Base-by-base conservation (phyloP, 768 basidiomycete species). In the Collybia sordida region DNA sequence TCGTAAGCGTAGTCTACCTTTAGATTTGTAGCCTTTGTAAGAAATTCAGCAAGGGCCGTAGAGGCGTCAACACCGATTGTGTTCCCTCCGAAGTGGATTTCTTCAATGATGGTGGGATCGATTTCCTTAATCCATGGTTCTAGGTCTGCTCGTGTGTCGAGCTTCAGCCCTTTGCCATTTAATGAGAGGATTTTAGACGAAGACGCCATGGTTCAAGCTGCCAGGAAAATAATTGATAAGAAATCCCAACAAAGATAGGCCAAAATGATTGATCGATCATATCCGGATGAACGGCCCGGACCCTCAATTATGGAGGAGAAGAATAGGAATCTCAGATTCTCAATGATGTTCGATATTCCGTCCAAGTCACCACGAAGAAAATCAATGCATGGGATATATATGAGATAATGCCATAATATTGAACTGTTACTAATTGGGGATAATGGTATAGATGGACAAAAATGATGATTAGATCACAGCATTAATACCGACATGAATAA, bases 1-100 rank as follows among this genome's bases (percentile, higher is more conserved):
- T 8, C 31, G 24, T 6, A 64, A 79, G 46, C 53, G 92, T 14
- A 31, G 31, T 31, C 31, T 31, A 31, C 95, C 79, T 85, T 87
- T 42, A 98, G 68, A 1, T 67, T 70, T 31, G 77, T 72, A 21
- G 92, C 82, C 62, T 80, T 81, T 51, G 79, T 72, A 47, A 98
- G 72, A 48, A 90, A 88, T 49, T 86, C 86, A 53, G 86, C 93
- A 31, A 98, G 80, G 36, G 88, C 90, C 59, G 83, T 64, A 40
- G 93, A 88, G 38, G 96, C 96, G 60, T 89, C 93, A 22, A 97
- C 82, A 42, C 97, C 96, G 49, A 98, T 75, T 17, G 93, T 95
- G 69, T 98, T 98, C 18, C 93, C 96, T 41, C 93, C 90, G 45
- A 99, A 77, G 62, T 94, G 88, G 53, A 98, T 85, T 72, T 96